phyloP scores from a whole-genome alignment of 2,329 filamentous ascomycete species.

The Fusarium cyanostomum region DNA sequence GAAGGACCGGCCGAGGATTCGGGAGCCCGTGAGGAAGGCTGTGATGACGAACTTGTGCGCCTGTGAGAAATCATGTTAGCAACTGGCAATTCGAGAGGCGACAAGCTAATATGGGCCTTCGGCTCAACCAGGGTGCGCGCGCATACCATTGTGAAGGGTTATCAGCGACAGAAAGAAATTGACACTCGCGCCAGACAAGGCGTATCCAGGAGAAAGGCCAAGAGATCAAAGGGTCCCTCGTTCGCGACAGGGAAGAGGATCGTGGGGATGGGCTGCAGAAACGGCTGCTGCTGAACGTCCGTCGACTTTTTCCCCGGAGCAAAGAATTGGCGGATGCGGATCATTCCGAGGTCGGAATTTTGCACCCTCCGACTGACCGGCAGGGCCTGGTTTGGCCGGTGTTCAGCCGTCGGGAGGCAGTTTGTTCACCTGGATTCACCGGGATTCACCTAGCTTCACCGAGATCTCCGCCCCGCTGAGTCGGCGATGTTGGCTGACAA shows the following conservation, averaged over 20 bases:
- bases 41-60: slow-evolving; percentile 90
- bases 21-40: slow-evolving; percentile 88
- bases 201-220: slow-evolving; percentile 7
- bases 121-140: slow-evolving; percentile 7
- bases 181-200: neutral
- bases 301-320: slow-evolving; percentile 43
- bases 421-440: slow-evolving; percentile 2
- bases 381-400: slow-evolving; percentile 33
- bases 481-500: slow-evolving; percentile 1
- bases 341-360: slow-evolving; percentile 47
- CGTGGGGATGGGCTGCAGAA: slow-evolving; percentile 27
- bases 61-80: slow-evolving; percentile 57
- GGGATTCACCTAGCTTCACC: slow-evolving; percentile 28
- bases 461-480: slow-evolving; percentile 10
- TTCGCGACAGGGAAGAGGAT: slow-evolving; percentile 38
- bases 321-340: slow-evolving; percentile 32
- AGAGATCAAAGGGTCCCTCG: slow-evolving; percentile 38
- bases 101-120: slow-evolving; percentile 15
- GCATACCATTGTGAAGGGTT: slow-evolving; percentile 45
- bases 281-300: slow-evolving; percentile 28
- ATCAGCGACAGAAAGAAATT: slow-evolving; percentile 2
- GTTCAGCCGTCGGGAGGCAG: slow-evolving; percentile 29
- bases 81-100: slow-evolving; percentile 21
- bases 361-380: slow-evolving; percentile 41
- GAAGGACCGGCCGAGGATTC: slow-evolving; percentile 93